Percentiles rank a stretch among this genome's conserved stretches.
These are phyloP conservation scores for Phlyctochytrium planicorne DNA, from an alignment of 192 early-diverging fungal species.

Conservation along the genomic window DNA sequence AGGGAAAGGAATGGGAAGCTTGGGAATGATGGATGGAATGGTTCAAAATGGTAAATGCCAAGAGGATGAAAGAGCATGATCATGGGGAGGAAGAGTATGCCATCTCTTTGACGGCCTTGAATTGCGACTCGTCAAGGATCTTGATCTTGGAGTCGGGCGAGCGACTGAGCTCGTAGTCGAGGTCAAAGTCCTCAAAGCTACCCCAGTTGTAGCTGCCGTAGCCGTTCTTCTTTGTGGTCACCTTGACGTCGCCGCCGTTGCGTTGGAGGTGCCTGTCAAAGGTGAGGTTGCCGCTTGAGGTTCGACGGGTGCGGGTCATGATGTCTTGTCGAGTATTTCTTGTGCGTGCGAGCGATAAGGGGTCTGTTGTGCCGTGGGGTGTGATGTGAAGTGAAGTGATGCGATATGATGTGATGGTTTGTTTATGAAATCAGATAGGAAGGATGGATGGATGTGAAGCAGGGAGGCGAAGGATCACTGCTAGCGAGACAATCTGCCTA, in stretches of 20 bases:
- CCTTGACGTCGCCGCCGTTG: not conserved
- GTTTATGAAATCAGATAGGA: too few species aligned
- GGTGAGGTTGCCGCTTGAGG: not conserved
- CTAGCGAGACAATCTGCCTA: too few species aligned
- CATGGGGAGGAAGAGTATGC: not conserved
- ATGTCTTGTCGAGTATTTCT: too few species aligned
- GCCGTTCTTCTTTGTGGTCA: not conserved
- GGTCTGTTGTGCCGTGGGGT: too few species aligned
- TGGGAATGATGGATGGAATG: not conserved
- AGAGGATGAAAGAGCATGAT: not conserved
- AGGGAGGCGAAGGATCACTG: too few species aligned
- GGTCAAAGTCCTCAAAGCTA: not conserved
- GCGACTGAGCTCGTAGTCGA: not conserved
- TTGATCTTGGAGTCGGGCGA: not conserved
- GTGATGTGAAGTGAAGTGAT: too few species aligned
- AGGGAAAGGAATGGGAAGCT: not conserved
- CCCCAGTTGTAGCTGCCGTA: not conserved
- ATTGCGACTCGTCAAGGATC: not conserved
- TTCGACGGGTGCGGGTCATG: conserved; percentile 1
- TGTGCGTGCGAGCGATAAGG: too few species aligned
- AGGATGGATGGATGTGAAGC: too few species aligned
- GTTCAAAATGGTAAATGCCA: not conserved
- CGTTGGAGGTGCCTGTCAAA: not conserved
- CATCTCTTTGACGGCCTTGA: not conserved
- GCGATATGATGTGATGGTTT: too few species aligned